Evolutionary conservation across 1,284 basidiomycete genomes (phyloP), one percentile per base, ranked within the genome.

Genomic region (Heliocybe sulcata): DNA sequence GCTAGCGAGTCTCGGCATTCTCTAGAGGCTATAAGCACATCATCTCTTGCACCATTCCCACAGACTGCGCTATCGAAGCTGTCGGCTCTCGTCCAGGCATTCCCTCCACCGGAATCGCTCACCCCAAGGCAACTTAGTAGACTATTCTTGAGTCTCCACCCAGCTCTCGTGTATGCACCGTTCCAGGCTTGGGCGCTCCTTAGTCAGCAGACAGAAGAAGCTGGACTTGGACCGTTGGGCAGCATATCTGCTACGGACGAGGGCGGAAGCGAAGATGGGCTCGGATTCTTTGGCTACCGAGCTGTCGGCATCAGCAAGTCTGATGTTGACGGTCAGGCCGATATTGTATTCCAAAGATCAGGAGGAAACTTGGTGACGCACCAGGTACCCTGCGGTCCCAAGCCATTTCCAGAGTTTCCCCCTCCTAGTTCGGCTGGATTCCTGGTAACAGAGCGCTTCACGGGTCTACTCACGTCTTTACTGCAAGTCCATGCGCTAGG

Each of bases 131-230:
- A 81, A 59, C 76, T 84, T 9, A 75, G 79, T 1, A 70, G 79
- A 12, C 64, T 85, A 1, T 58, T 85, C 19, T 64, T 84, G 19
- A 74, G 74, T 0, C 69, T 86, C 16, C 81, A 86, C 61, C 82
- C 83, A 0, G 74, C 67, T 0, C 69, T 86, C 27, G 65, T 76
- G 9, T 69, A 80, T 58, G 77, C 80, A 3, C 74, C 81, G 2
- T 77, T 81, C 61, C 73, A 80, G 48, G 80, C 78, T 11, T 86
- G 82, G 83, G 80, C 78, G 2, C 69, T 82, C 57, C 75, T 86
- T 16, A 76, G 76, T 50, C 68, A 74, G 31, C 80, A 82, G 56
- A 73, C 73, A 2, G 73, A 79, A 55, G 79, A 83, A 52, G 71
- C 69, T 14, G 81, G 78, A 0, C 65, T 85, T 0, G 81, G 80